Conservation (phyloP, 2,329 filamentous ascomycete species). For the Talaromyces marneffei region DNA sequence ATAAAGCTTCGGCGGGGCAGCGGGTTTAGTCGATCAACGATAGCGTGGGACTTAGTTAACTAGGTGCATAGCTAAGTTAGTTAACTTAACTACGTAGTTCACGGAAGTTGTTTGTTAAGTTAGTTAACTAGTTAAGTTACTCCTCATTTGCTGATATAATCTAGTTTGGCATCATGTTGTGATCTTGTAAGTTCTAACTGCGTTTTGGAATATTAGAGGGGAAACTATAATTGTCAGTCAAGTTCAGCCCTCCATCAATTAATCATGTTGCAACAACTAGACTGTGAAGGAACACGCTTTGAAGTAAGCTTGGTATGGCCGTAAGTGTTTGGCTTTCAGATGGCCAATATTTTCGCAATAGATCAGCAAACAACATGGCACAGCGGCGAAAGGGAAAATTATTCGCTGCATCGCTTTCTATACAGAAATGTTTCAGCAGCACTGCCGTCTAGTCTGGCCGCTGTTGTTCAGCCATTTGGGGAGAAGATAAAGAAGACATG, state of each 20-base stretch:
- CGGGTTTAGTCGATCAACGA: not conserved
- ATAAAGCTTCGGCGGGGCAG: not conserved
- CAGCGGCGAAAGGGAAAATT: conserved; percentile 5
- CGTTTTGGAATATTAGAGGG: not conserved
- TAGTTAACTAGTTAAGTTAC: no score
- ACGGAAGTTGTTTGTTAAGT: no score
- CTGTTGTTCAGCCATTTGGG: conserved; percentile 25
- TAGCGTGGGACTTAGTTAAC: no score
- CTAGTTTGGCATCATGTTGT: not conserved
- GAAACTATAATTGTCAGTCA: no score
- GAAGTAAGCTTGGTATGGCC: not conserved
- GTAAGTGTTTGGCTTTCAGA: not conserved
- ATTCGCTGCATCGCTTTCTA: conserved; percentile 5
- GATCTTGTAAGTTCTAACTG: not conserved
- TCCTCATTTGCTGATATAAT: not conserved
- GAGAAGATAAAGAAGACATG: conserved; percentile 33
- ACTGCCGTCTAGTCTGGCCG: not conserved
- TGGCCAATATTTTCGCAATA: not conserved
- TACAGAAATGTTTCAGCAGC: not conserved
- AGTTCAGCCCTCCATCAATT: no score
- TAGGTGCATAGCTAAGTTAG: no score
- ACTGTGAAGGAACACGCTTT: not conserved
- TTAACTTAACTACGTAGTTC: no score
- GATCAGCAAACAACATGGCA: conserved; percentile 8
- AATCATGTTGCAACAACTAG: not conserved